These are phyloP conservation scores for Arthrobotrys iridis DNA, from an alignment of 2,329 filamentous ascomycete species.

Conservation along the genomic window DNA sequence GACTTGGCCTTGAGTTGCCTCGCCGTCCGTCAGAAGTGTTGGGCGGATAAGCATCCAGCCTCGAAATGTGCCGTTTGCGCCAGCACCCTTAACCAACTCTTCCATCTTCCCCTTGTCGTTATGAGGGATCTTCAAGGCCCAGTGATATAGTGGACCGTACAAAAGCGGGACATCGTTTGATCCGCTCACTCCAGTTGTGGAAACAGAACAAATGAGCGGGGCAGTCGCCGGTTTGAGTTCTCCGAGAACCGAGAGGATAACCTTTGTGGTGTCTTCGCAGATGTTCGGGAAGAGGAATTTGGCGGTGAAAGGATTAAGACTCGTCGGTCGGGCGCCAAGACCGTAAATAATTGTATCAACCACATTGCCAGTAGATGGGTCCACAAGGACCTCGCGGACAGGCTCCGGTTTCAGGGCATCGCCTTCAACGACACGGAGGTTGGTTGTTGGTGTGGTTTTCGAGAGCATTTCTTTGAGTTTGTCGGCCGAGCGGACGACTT, in stretches of 20 bases:
- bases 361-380: conserved; percentile 57
- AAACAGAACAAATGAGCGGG: conserved; percentile 62
- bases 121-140: conserved; percentile 63
- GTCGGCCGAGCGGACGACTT: conserved; percentile 38
- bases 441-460: conserved; percentile 59
- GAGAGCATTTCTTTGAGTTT: conserved; percentile 36
- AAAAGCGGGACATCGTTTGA: conserved; percentile 63
- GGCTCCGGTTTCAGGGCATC: conserved; percentile 64
- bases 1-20: conserved; percentile 56
- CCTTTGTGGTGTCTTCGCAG: conserved; percentile 64
- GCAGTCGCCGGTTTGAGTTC: conserved; percentile 52
- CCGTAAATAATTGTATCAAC: conserved; percentile 66
- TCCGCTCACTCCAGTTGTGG: conserved; percentile 63
- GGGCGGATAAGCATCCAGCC: conserved; percentile 58
- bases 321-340: conserved; percentile 63
- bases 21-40: conserved; percentile 59
- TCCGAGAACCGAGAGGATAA: conserved; percentile 61
- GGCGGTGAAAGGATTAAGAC: conserved; percentile 55
- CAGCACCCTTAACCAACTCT: conserved; percentile 54
- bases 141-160: conserved; percentile 64
- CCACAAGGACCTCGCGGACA: conserved; percentile 62
- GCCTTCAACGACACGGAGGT: conserved; percentile 65
- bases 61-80: conserved; percentile 46
- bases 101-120: conserved; percentile 67
- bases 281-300: conserved; percentile 64